phyloP scores from a whole-genome alignment of 163 green algal species.

The Prototheca cutis region DNA sequence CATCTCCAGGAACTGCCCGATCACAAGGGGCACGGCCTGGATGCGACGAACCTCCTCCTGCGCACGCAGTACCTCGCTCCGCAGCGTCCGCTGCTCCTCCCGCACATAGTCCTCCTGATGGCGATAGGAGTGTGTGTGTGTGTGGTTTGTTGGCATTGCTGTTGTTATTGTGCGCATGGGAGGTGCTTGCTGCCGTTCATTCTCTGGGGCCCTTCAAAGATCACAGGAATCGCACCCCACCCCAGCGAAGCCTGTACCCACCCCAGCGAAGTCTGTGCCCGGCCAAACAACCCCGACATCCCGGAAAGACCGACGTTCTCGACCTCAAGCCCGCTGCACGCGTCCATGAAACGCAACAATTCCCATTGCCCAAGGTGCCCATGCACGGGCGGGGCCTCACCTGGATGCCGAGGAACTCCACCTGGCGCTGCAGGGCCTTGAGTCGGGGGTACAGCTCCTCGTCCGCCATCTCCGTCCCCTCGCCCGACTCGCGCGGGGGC shows the following conservation, averaged over 20 bases:
- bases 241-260: too few species aligned
- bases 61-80: constrained; percentile 91
- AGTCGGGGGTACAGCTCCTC: constrained; percentile 79
- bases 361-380: too few species aligned
- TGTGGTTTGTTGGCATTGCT: not conserved
- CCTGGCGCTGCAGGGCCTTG: constrained; percentile 86
- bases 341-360: too few species aligned
- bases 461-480: not conserved
- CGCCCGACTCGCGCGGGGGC: not conserved
- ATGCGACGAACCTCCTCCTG: constrained; percentile 99
- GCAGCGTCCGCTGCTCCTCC: constrained; percentile 97
- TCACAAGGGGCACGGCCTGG: constrained; percentile 94
- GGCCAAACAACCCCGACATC: too few species aligned
- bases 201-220: too few species aligned
- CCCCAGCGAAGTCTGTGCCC: too few species aligned
- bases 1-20: constrained; percentile 99
- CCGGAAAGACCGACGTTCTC: too few species aligned
- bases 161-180: not conserved
- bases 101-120: constrained; percentile 98
- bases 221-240: too few species aligned
- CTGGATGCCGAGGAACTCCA: constrained; percentile 98
- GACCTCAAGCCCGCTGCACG: too few species aligned
- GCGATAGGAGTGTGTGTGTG: not conserved
- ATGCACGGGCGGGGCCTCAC: too few species aligned
- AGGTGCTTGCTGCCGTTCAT: too few species aligned